These are phyloP conservation scores for Ceratocystis huliohia DNA, from an alignment of 2,329 filamentous ascomycete genomes.

Conservation along the genomic window DNA sequence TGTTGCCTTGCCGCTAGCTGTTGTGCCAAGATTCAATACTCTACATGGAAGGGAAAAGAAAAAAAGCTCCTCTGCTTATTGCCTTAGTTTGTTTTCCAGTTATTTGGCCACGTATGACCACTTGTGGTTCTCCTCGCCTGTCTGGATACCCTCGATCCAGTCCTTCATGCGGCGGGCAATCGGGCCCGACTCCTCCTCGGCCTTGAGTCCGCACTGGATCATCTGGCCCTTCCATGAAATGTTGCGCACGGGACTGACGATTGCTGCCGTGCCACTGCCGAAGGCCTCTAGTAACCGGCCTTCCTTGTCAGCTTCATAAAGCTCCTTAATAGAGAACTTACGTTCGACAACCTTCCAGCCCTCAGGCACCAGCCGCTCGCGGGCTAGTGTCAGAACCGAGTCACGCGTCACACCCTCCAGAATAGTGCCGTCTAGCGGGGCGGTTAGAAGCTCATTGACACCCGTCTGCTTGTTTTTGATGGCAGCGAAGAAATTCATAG, in stretches of 20 bases:
- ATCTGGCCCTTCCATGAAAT: conserved; percentile 79
- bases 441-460: conserved; percentile 85
- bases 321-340: conserved; percentile 81
- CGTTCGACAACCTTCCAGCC: conserved; percentile 83
- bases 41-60: too few relatives aligned
- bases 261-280: conserved; percentile 82
- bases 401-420: conserved; percentile 90
- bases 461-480: conserved; percentile 77
- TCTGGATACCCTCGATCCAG: conserved; percentile 94
- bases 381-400: conserved; percentile 73
- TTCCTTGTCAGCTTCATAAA: conserved; percentile 68
- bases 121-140: conserved; percentile 79
- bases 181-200: conserved; percentile 74
- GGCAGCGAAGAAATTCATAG: conserved; percentile 95
- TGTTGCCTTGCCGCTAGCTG: too few relatives aligned
- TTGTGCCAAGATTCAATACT: too few relatives aligned
- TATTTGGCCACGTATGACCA: conserved; percentile 58
- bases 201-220: conserved; percentile 70
- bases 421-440: conserved; percentile 91
- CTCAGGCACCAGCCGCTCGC: conserved; percentile 67
- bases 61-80: too few relatives aligned
- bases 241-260: conserved; percentile 77
- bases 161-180: conserved; percentile 79
- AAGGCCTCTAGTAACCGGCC: conserved; percentile 87
- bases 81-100: conserved; percentile 8